Evolutionary conservation across 495 filamentous ascomycete species (phyloP), one percentile per base, ranked within the genome.

Genomic region (Penicillium subrubescens): DNA sequence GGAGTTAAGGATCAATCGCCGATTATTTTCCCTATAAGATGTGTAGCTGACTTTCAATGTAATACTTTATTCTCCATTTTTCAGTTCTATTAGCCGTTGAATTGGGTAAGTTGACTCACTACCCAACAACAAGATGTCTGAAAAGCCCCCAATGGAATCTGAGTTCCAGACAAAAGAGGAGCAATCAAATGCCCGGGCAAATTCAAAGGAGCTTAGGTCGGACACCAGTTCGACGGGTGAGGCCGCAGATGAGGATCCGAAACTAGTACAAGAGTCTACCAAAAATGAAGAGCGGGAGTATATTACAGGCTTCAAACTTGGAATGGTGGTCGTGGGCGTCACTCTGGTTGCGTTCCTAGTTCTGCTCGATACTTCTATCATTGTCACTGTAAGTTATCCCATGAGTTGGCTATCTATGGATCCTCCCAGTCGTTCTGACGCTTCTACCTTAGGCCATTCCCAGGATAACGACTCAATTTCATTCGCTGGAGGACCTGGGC

Each of bases 381-480:
- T 70, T 51, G 62, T 58, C 29, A 70, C 68, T 1, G 68, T 65
- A 57, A 53, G 65, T 64, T 33, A 8, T 3, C 19, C 31, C 31
- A 27, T 10, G 1, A 7, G 8, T 51, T 53, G 33, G 8, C 25
- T 27, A 4, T 12, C 27, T 31, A n/a, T n/a, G n/a, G n/a, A n/a
- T 8, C 25, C 19, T 2, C 35, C 25, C 25, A 0, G 23, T 23
- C 5, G 5, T 35, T 15, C 23, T 25, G 50, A 44, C 12, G 23
- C 25, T 19, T 48, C 12, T 39, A n/a, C n/a, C n/a, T n/a, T n/a
- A 80, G 73, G 77, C 76, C 7, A 72, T 79, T n/a, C 81, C 81
- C 1, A 51, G 58, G n/a, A 81, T 82, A 46, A 84, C 81, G 0
- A 76, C 60, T 41, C 62, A 75, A 5, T 83, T 81, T 60, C 72